A percentile compares a stretch with the other conserved stretches of the same genome.
Evolutionary conservation across 2,329 filamentous ascomycete genomes (phyloP).

Genomic region (Fusarium bactridioides): DNA sequence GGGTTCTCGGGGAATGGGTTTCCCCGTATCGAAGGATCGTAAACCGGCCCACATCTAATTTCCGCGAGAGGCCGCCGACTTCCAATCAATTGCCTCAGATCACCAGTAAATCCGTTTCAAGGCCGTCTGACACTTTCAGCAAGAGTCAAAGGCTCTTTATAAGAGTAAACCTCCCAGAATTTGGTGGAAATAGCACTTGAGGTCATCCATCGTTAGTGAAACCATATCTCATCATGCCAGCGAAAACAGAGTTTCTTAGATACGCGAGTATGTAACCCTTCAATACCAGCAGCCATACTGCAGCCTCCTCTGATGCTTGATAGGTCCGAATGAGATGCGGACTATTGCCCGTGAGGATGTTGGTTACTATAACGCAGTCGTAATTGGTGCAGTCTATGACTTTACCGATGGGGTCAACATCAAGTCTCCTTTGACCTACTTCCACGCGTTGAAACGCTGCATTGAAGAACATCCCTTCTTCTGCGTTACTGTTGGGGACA

Average conservation of each 20-base stretch:
- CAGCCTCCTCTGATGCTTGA: not conserved
- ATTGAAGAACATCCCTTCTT: constrained; percentile 33
- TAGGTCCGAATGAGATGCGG: constrained; percentile 37
- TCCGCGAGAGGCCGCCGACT: constrained; percentile 23
- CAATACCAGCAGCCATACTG: too few relatives aligned
- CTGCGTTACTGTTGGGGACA: constrained; percentile 28
- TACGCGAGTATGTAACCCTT: constrained; percentile 20
- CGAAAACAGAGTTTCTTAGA: constrained; percentile 20
- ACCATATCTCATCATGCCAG: constrained; percentile 7
- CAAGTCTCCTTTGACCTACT: constrained; percentile 17
- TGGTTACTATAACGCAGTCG: constrained; percentile 35
- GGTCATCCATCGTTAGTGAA: not conserved
- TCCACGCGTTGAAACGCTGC: constrained; percentile 24
- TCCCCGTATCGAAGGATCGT: not conserved
- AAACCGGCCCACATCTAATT: not conserved
- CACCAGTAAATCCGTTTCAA: not conserved
- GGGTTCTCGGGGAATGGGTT: constrained; percentile 3
- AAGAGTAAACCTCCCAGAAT: not conserved
- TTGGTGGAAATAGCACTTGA: not conserved
- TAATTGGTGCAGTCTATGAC: constrained; percentile 34
- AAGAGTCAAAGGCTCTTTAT: not conserved
- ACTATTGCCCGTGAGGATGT: constrained; percentile 33
- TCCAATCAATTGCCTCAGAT: not conserved
- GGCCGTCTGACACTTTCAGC: not conserved
- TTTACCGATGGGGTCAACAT: not conserved